Evolutionary conservation across 768 basidiomycete species (phyloP).

Genomic region (Lepiota venenata): DNA sequence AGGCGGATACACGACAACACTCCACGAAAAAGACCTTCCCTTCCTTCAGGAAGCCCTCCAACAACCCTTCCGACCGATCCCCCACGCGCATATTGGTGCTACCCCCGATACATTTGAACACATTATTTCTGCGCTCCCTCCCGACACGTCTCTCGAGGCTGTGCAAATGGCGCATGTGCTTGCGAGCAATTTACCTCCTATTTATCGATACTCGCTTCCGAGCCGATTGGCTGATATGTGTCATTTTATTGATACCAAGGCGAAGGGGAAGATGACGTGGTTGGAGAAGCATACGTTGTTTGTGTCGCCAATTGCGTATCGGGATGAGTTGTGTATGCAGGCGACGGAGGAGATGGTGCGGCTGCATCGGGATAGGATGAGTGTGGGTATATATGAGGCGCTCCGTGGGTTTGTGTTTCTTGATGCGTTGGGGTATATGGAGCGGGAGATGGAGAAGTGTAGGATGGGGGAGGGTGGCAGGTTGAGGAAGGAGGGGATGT

Average conservation of each 20-base stretch:
- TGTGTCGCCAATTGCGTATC: conserved; percentile 53
- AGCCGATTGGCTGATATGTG: conserved; percentile 24
- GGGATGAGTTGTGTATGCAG: conserved; percentile 30
- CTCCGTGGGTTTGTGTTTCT: conserved; percentile 34
- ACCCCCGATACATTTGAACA: conserved; percentile 12
- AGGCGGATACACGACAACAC: conserved; percentile 14
- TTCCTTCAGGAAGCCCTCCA: conserved; percentile 55
- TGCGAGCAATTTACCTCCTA: conserved; percentile 40
- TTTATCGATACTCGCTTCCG: conserved; percentile 33
- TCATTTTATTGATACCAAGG: conserved; percentile 32
- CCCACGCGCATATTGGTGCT: conserved; percentile 45
- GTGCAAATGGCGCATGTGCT: conserved; percentile 49
- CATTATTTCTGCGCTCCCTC: conserved; percentile 39
- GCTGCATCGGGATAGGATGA: conserved; percentile 35
- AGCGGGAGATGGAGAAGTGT: conserved; percentile 30
- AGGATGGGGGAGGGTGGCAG: neutral
- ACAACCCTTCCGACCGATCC: conserved; percentile 45
- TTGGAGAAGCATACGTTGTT: conserved; percentile 42
- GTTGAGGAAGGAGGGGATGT: neutral
- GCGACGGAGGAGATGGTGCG: conserved; percentile 37
- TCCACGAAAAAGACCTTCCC: conserved; percentile 48
- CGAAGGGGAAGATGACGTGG: conserved; percentile 27
- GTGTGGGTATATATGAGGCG: conserved; percentile 38
- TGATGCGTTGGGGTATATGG: conserved; percentile 37
- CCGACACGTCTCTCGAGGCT: conserved; percentile 32